These are phyloP conservation scores for Trichomonascaceae sp. DNA, from an alignment of 1,139 yeast genomes.

Conservation along the genomic window DNA sequence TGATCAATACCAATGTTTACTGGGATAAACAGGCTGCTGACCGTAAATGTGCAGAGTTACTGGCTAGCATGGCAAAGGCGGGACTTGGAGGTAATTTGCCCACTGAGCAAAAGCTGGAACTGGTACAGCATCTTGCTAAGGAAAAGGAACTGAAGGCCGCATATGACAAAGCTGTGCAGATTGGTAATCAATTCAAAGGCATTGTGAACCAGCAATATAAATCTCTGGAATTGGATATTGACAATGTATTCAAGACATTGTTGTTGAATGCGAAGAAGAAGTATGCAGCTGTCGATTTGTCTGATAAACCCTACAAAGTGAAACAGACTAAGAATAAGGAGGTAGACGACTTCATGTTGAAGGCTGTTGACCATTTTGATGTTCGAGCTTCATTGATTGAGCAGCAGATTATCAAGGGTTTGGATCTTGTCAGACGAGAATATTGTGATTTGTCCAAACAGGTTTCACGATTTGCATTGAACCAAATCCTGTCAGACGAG, in stretches of 20 bases:
- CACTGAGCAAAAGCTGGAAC: background rate
- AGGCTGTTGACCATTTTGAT: conserved; percentile 1
- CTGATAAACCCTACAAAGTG: conserved; percentile 27
- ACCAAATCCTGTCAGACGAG: conserved; percentile 61
- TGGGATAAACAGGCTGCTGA: conserved; percentile 8
- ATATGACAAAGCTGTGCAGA: conserved; percentile 66
- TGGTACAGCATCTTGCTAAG: conserved; percentile 6
- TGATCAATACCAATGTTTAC: conserved; percentile 83
- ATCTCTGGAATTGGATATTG: conserved; percentile 88
- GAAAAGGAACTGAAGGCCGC: conserved; percentile 31
- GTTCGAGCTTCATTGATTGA: conserved; percentile 1
- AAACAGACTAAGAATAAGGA: conserved; percentile 43
- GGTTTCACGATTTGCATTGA: conserved; percentile 67
- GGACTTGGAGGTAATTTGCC: conserved; percentile 1
- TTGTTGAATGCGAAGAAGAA: conserved; percentile 94
- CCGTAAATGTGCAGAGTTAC: conserved; percentile 5
- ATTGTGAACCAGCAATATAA: conserved; percentile 85
- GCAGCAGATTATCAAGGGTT: conserved; percentile 63
- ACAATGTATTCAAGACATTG: conserved; percentile 81
- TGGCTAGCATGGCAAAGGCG: conserved; percentile 2
- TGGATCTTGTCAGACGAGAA: conserved; percentile 96
- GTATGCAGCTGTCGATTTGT: conserved; percentile 81
- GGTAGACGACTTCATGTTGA: conserved; percentile 55
- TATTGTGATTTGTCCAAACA: conserved; percentile 90
- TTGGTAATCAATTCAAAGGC: conserved; percentile 79